Percentiles rank a stretch among this genome's conserved stretches.
Evolutionary conservation across 2,329 filamentous ascomycete species (phyloP).

Genomic region (Lachnellula occidentalis): DNA sequence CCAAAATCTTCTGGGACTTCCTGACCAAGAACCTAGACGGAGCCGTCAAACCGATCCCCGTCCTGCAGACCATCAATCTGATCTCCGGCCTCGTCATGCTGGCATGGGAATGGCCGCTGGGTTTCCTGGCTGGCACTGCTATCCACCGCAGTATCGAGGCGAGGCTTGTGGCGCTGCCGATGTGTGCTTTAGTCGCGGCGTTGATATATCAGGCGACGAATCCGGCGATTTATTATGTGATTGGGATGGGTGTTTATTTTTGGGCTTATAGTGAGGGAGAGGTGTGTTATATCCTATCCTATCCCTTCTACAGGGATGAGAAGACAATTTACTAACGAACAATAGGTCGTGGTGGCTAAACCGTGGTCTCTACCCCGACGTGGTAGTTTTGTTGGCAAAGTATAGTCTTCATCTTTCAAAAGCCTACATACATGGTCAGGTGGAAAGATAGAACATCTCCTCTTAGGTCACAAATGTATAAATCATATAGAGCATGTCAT

Average conservation of each 20-base stretch:
- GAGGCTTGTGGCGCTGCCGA: slow-evolving; percentile 74
- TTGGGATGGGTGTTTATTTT: slow-evolving; percentile 84
- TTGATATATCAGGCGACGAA: slow-evolving; percentile 92
- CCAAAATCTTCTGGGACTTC: slow-evolving; percentile 98
- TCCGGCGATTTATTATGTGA: slow-evolving; percentile 82
- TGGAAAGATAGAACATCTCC: neutral
- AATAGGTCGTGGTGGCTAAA: slow-evolving; percentile 23
- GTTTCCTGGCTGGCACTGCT: slow-evolving; percentile 66
- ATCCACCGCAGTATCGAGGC: slow-evolving; percentile 86
- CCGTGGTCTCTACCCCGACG: slow-evolving; percentile 29
- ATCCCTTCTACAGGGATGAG: neutral
- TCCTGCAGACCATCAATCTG: slow-evolving; percentile 86
- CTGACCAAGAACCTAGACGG: slow-evolving; percentile 82
- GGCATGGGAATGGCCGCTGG: slow-evolving; percentile 87
- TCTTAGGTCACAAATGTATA: neutral
- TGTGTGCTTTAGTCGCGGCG: slow-evolving; percentile 67
- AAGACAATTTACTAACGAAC: slow-evolving; percentile 7
- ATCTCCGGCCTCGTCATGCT: slow-evolving; percentile 72
- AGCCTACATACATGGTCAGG: neutral
- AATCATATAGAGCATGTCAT: neutral
- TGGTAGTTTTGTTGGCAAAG: slow-evolving; percentile 18
- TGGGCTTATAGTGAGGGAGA: slow-evolving; percentile 98
- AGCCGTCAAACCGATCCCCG: slow-evolving; percentile 80
- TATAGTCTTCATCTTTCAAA: slow-evolving; percentile 12
- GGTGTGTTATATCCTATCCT: slow-evolving; percentile 48